Evolutionary conservation across 371 early-diverging fungal genomes (phyloP), one percentile per base, ranked within the genome.

Genomic region (Lichtheimia ornata): DNA sequence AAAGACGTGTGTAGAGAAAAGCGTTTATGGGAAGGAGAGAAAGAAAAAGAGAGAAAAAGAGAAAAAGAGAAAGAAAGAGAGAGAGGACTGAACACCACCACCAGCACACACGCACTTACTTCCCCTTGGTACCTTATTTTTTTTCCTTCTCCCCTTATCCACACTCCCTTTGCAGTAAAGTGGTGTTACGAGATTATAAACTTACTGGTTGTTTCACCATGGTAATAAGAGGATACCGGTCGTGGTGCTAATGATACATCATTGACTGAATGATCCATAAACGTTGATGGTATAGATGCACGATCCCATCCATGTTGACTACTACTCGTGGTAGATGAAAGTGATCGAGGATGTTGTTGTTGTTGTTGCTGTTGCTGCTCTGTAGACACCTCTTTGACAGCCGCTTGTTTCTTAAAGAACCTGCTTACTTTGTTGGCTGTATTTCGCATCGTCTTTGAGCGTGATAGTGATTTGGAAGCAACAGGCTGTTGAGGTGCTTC

Each of bases 271-370:
- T 53, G 44, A 15, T 54, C 56, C 35, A 35, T 35, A 35, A 35
- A 35, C 9, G 35, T 35, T 35, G 35, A 35, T 35, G 35, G 35
- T 12, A 56, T 51, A 18, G 40, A 49, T 25, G 55, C 41, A 14
- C 52, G 57, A 42, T 57, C 55, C 57, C 57, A 55, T 11, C 53
- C 44, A 41, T 44, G 59, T 27, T 55, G 44, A 43, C 51, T 59
- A 30, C 44, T 57, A 35, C 42, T 44, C 41, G 64, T 30, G 24
- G 64, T 56, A 50, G 30, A 56, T 28, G 58, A 24, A 22, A 11
- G 22, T 22, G n/a, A 18, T 47, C 47, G 15, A 15, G 45, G 45
- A 18, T 45, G 14, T 22, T 47, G 47, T 47, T 47, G 47, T 47
- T 47, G 47, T 22, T 35, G 14, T 22, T 47, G 47, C 17, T 47